Conservation (phyloP, 352 stramenopile genomes). For the Blastocystis sp. region DNA sequence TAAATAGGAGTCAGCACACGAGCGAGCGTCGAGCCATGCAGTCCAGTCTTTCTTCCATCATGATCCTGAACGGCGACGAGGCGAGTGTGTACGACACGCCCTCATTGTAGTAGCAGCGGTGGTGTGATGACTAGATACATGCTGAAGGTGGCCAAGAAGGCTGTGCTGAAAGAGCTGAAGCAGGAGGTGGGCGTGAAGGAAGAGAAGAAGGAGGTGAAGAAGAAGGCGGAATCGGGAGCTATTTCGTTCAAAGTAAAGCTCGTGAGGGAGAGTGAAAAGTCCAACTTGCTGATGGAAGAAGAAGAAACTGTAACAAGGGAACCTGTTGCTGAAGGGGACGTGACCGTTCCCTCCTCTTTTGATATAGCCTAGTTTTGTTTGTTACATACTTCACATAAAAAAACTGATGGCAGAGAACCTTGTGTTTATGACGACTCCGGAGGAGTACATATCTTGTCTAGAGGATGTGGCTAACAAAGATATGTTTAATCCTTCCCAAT, state of each 20-base stretch:
- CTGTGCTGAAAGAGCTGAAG: neutral
- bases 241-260: conserved; percentile 23
- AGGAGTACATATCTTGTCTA: conserved; percentile 19
- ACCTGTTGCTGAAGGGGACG: neutral
- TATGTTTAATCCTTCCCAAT: conserved; percentile 27
- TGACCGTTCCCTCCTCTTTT: neutral
- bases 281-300: neutral
- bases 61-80: neutral
- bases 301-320: neutral
- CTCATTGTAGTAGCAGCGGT: neutral
- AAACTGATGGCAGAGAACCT: neutral
- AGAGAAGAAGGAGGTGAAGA: conserved; percentile 11
- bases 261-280: neutral
- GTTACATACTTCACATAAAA: neutral
- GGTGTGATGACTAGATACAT: neutral
- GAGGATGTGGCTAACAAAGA: conserved; percentile 24
- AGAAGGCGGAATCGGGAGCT: neutral
- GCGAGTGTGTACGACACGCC: conserved; percentile 24
- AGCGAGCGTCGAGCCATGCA: neutral
- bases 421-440: neutral
- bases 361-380: neutral
- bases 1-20: neutral
- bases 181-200: conserved; percentile 20
- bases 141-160: conserved; percentile 51
- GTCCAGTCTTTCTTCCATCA: neutral